Conservation (phyloP, 495 filamentous ascomycete genomes). For the Talaromyces stipitatus region DNA sequence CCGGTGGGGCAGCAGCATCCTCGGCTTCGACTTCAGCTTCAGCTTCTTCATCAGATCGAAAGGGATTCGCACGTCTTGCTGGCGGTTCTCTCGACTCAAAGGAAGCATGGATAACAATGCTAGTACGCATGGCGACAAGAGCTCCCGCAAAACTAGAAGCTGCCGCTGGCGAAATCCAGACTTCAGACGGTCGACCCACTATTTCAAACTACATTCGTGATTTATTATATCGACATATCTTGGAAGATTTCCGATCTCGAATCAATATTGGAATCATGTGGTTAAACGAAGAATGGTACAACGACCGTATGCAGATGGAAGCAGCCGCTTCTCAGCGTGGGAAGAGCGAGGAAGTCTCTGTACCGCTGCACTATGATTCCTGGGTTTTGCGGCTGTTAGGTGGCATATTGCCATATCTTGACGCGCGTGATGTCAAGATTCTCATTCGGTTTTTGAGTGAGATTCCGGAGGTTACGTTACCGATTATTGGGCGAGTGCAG, state of each 20-base stretch:
- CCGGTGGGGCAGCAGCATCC: neutral
- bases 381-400: constrained; percentile 78
- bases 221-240: constrained; percentile 69
- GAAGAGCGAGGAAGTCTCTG: constrained; percentile 25
- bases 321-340: constrained; percentile 27
- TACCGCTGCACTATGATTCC: constrained; percentile 61
- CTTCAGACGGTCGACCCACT: constrained; percentile 7
- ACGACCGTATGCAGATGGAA: constrained; percentile 61
- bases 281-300: constrained; percentile 98
- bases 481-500: constrained; percentile 67
- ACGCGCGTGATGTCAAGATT: constrained; percentile 71
- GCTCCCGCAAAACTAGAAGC: constrained; percentile 60
- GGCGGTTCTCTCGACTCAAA: constrained; percentile 71
- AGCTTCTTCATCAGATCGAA: neutral
- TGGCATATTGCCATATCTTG: constrained; percentile 79
- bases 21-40: neutral
- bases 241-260: constrained; percentile 82
- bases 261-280: constrained; percentile 83
- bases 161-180: constrained; percentile 19
- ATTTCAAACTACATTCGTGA: constrained; percentile 69
- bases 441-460: constrained; percentile 87
- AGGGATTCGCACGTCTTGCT: constrained; percentile 74
- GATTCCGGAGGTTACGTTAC: constrained; percentile 67
- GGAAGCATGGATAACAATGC: constrained; percentile 84
- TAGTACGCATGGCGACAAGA: constrained; percentile 79